Evolutionary conservation across 1,284 basidiomycete species (phyloP), one percentile per base, ranked within the genome.

Genomic region (Tilletia caries): DNA sequence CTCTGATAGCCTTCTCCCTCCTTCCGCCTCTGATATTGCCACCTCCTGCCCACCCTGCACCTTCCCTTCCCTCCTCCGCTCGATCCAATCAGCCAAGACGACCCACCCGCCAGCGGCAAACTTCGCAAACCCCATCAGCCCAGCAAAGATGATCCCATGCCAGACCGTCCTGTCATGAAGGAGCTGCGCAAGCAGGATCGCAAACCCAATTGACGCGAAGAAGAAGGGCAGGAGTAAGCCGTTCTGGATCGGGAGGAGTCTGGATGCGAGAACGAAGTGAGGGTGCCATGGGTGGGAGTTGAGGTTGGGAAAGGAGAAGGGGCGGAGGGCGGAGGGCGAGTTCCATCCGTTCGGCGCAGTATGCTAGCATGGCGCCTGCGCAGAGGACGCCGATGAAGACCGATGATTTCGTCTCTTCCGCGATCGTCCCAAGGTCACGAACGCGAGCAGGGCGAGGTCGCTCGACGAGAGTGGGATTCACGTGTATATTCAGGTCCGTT

Each of bases 121-220:
- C 75, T 89, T 88, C 18, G 83, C 86, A 32, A 87, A 64, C 1
- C 83, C 75, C 87, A 88, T 88, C 25, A 88, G 76, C 0, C 87
- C 41, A 1, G 86, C 80, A 74, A 85, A 87, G 23, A 86, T 73
- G 67, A 88, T 71, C 0, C 88, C 87, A 48, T 84, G 81, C 88
- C 88, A 89, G 66, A 88, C 79, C 64, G 86, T 82, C 0, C 52
- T 71, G 0, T 85, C 86, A 2, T 76, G 75, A 83, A 86, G 88
- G 18, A 89, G 80, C 0, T 84, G 80, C 13, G 86, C 78, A 74
- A 89, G 87, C 0, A 88, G 88, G 46, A 88, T 87, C 0, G 86
- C 86, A 68, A 85, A 86, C 0, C 88, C 88, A 54, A 88, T 87
- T 29, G 86, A 86, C 2, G 86, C 85, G 72, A 88, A 88, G 84